phyloP scores from a whole-genome alignment of 352 stramenopile species.

The Globisporangium cystogenes region DNA sequence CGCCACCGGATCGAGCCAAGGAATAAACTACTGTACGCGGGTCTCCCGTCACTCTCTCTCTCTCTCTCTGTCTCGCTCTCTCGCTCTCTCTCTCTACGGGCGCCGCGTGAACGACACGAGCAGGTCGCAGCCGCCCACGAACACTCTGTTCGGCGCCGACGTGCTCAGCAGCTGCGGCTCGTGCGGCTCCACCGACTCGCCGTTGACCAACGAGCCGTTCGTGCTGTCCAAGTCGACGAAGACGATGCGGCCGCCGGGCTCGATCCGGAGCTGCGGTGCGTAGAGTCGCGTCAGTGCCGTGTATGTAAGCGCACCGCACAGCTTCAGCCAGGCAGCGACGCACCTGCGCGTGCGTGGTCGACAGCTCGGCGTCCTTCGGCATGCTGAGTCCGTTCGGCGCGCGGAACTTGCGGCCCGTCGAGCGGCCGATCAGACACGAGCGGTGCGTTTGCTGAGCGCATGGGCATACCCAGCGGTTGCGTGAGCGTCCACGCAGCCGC shows the following conservation, averaged over 20 bases:
- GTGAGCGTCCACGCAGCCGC: background rate
- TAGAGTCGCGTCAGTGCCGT: background rate
- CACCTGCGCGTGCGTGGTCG: constrained; percentile 79
- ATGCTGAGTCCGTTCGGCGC: constrained; percentile 65
- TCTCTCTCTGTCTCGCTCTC: background rate
- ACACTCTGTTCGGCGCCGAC: constrained; percentile 38
- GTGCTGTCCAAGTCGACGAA: constrained; percentile 81
- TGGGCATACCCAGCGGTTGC: background rate
- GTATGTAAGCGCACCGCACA: background rate
- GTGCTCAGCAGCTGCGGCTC: constrained; percentile 39
- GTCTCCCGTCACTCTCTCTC: background rate
- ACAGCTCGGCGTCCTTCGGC: constrained; percentile 74
- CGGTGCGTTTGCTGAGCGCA: constrained; percentile 31
- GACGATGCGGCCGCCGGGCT: constrained; percentile 48
- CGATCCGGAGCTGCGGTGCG: constrained; percentile 48
- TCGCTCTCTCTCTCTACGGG: constrained; percentile 8
- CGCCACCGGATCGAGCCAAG: background rate
- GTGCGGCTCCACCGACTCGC: constrained; percentile 35
- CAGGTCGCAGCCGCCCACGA: constrained; percentile 47
- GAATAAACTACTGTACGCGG: constrained; percentile 27
- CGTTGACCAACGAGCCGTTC: constrained; percentile 72
- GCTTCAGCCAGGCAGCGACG: background rate
- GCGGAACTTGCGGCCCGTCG: constrained; percentile 76
- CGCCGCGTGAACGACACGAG: constrained; percentile 48
- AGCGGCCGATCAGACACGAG: constrained; percentile 68